phyloP scores from a whole-genome alignment of 1,284 basidiomycete species.

The Ganoderma resinaceum region DNA sequence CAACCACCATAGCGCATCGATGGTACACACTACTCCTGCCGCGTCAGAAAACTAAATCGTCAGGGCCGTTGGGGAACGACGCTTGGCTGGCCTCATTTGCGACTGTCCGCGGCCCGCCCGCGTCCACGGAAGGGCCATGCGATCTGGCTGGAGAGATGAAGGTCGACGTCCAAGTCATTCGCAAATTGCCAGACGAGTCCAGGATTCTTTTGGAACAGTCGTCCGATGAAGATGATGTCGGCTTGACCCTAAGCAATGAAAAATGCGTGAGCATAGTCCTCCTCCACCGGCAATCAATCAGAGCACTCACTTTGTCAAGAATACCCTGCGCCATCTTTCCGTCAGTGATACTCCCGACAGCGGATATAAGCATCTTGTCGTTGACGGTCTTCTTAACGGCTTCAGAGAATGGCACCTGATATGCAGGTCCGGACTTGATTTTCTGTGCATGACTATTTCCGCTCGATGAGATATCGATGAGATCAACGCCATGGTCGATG shows the following conservation, averaged over 20 bases:
- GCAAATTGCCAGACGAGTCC: constrained; percentile 56
- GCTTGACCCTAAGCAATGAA: constrained; percentile 34
- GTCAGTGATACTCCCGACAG: constrained; percentile 66
- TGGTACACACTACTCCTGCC: background rate
- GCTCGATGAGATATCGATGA: constrained; percentile 60
- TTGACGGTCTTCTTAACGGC: constrained; percentile 51
- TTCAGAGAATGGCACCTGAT: constrained; percentile 56
- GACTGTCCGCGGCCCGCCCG: background rate
- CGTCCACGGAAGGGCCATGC: constrained; percentile 49
- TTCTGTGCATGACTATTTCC: constrained; percentile 48
- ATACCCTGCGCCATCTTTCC: constrained; percentile 64
- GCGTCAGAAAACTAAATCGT: background rate
- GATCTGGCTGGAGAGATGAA: constrained; percentile 54
- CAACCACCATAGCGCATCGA: background rate
- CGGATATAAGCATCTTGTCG: constrained; percentile 51
- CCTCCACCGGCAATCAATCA: background rate
- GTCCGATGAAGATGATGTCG: constrained; percentile 53
- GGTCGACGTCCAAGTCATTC: constrained; percentile 57
- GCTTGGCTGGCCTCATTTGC: background rate
- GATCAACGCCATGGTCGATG: constrained; percentile 52
- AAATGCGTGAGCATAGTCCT: background rate
- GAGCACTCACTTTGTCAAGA: constrained; percentile 46
- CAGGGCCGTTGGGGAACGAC: background rate
- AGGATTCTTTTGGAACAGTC: constrained; percentile 63
- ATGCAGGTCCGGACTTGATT: constrained; percentile 39